Percentiles rank a stretch among this genome's conserved stretches.
phyloP scores from a whole-genome alignment of 176 grass and related monocot species.

The Carex kokanica region DNA sequence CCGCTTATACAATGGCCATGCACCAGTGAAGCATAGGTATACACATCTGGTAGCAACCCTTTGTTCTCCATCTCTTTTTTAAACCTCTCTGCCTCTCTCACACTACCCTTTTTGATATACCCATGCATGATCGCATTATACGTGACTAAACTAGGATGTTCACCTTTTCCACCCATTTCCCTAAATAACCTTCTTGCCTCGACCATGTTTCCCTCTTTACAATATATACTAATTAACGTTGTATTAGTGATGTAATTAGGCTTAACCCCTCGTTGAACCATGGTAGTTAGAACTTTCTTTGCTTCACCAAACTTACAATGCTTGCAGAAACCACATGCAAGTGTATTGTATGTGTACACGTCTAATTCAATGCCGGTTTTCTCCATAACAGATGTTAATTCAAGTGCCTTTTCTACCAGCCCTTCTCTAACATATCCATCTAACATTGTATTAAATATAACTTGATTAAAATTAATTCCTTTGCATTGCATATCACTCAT shows the following conservation, averaged over 20 bases:
- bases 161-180: constrained; percentile 52
- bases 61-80: constrained; percentile 92
- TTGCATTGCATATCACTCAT: constrained; percentile 58
- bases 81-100: constrained; percentile 70
- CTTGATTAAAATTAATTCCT: constrained; percentile 56
- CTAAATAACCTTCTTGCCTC: constrained; percentile 72
- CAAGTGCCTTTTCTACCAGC: constrained; percentile 58
- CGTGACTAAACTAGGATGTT: constrained; percentile 43
- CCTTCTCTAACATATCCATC: constrained; percentile 58
- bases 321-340: constrained; percentile 61
- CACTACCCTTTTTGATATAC: constrained; percentile 64
- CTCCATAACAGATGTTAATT: constrained; percentile 63
- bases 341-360: constrained; percentile 61
- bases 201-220: constrained; percentile 82
- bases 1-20: constrained; percentile 71
- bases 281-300: constrained; percentile 59
- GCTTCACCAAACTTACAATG: constrained; percentile 52
- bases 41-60: constrained; percentile 59
- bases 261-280: constrained; percentile 53
- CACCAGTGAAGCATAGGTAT: constrained; percentile 71
- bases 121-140: constrained; percentile 90
- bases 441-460: constrained; percentile 77
- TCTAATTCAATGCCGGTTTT: constrained; percentile 56
- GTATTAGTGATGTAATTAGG: constrained; percentile 58
- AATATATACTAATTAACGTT: constrained; percentile 68